A percentile compares a stretch with the other conserved stretches of the same genome.
Evolutionary conservation across 2,329 filamentous ascomycete species (phyloP).

Genomic region (Macrophomina phaseolina): DNA sequence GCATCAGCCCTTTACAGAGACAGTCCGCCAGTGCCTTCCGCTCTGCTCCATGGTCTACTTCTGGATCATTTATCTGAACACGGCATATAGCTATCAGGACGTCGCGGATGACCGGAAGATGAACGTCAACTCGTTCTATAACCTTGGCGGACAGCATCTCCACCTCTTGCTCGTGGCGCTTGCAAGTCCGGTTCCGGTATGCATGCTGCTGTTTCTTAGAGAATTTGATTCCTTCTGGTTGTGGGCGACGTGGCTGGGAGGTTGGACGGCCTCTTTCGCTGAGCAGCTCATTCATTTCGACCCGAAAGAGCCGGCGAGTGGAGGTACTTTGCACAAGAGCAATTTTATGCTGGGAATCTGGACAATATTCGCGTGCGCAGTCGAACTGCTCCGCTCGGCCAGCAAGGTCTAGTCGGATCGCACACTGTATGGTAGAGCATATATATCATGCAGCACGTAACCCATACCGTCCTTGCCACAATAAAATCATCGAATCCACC

Average conservation of each 20-base stretch:
- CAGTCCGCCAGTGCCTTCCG: background rate
- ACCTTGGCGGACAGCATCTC: background rate
- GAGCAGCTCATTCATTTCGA: background rate
- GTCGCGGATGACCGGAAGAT: background rate
- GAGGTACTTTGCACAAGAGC: background rate
- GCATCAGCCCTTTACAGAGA: background rate
- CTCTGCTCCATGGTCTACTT: background rate
- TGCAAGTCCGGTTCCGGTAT: background rate
- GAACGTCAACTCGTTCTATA: constrained; percentile 3
- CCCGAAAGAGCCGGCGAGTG: background rate
- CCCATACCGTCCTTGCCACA: no score
- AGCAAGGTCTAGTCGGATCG: no score
- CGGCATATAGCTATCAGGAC: constrained; percentile 2
- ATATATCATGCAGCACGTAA: no score
- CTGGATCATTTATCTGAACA: background rate
- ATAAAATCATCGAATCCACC: no score
- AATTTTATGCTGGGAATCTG: background rate
- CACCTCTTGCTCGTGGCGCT: background rate
- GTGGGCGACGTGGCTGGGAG: background rate
- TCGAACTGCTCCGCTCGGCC: background rate
- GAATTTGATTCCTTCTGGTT: background rate
- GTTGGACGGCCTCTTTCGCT: background rate
- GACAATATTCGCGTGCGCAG: background rate
- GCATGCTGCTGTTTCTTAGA: background rate
- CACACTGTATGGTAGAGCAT: no score